Base-by-base conservation (phyloP, 768 basidiomycete species). In the Rhizopogon sp. region DNA sequence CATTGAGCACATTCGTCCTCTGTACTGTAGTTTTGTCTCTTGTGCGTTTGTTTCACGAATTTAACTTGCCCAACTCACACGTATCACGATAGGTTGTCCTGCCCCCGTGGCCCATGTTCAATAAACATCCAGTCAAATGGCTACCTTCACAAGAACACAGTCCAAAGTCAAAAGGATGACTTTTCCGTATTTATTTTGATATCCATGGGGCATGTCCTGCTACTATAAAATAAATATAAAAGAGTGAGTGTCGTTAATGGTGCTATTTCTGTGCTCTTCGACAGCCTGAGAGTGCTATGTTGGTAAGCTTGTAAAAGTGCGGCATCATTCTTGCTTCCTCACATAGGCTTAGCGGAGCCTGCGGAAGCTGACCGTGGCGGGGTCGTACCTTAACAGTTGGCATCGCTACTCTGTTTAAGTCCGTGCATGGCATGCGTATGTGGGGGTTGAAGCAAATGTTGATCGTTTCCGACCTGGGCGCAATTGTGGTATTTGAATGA, bases 21-120 rank as follows among this genome's bases (percentile, higher is more conserved):
- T 49, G 31, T 33, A 53, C 46, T n/a, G 33, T 53, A 0, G 52
- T 31, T 5, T 16, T 53, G 42, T 50, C 28, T 53, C 43, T 53
- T 16, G 52, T 53, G 31, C 17, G 46, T 53, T 29, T 50, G 3
- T 22, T 28, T 37, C 20, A 17, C 10, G n/a, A 53, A 8, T 10
- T 16, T n/a, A n/a, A 25, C 31, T 9, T 37, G 2, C 16, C 20
- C 17, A 25, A 33, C 37, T 51, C n/a, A 49, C 13, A 16, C 11
- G 6, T 53, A 16, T 37, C 35, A 33, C 31, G 35, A 37, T 58
- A 90, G 88, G 67, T 76, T 45, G 73, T 83, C 11, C 56, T 90
- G 4, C 89, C 88, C 0, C 83, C 84, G 8, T 91, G 89, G 89
- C 79, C 83, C 0, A 71, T 79, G 68, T 87, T 75, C 70, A 86